phyloP scores from a whole-genome alignment of 306 rosid species.

The Phaseolus lunatus region DNA sequence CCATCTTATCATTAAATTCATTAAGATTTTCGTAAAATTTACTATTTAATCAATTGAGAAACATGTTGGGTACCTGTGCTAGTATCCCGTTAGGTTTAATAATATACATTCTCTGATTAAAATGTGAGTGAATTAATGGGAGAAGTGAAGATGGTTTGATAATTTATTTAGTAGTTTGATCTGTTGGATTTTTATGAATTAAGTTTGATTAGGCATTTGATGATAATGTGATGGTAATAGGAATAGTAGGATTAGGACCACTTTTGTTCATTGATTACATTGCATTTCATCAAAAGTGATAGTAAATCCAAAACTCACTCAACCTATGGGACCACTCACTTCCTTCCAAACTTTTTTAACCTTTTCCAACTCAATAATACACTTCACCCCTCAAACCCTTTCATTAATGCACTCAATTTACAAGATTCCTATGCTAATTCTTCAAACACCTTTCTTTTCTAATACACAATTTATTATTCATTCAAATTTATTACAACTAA shows the following conservation, averaged over 20 bases:
- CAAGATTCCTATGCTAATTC: no score
- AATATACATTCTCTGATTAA: no score
- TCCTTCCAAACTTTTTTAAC: background rate
- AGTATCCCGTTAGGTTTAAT: no score
- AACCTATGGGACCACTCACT: constrained; percentile 11
- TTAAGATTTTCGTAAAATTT: no score
- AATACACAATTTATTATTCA: no score
- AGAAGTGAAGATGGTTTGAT: no score
- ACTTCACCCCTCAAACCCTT: background rate
- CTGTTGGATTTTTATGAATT: background rate
- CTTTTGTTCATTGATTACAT: background rate
- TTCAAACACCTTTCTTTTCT: no score
- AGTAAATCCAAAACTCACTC: background rate
- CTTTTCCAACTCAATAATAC: background rate
- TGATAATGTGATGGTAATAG: background rate
- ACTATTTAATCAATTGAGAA: no score
- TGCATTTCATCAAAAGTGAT: background rate
- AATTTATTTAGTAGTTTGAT: background rate
- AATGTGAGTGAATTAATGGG: no score
- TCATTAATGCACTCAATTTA: background rate
- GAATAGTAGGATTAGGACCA: constrained; percentile 18
- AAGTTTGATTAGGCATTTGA: background rate
- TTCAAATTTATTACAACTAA: no score
- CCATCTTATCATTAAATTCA: no score
- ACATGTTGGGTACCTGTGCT: no score